phyloP scores from a whole-genome alignment of 1,284 basidiomycete species.

The Ceratorhiza oryzae-sativae region DNA sequence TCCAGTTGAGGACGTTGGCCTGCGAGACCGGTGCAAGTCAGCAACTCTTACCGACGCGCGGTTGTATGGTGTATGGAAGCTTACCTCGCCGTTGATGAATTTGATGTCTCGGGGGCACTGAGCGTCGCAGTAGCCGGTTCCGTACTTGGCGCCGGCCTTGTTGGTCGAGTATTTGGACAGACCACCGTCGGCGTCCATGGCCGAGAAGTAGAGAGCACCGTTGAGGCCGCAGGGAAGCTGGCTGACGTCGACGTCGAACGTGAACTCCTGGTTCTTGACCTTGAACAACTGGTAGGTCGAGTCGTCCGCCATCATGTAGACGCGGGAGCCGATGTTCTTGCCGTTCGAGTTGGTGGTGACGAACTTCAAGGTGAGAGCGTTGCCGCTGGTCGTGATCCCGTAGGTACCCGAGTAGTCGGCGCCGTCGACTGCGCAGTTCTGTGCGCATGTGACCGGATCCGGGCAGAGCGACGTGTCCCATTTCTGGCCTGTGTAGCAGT shows the following conservation, averaged over 20 bases:
- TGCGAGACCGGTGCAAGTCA: conserved; percentile 45
- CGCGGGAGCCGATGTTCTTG: conserved; percentile 66
- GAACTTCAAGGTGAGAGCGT: conserved; percentile 77
- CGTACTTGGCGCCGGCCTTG: conserved; percentile 48
- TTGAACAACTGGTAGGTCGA: conserved; percentile 61
- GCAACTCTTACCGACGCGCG: conserved; percentile 45
- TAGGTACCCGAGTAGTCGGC: conserved; percentile 61
- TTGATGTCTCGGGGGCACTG: conserved; percentile 59
- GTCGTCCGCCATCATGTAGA: conserved; percentile 58
- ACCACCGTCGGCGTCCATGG: conserved; percentile 47
- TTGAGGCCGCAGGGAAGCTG: conserved; percentile 62
- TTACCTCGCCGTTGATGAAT: conserved; percentile 62
- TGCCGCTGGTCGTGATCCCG: conserved; percentile 57
- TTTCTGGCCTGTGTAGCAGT: conserved; percentile 61
- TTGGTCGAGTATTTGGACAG: conserved; percentile 43
- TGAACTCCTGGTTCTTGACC: conserved; percentile 62
- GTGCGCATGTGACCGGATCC: conserved; percentile 55
- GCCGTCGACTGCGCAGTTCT: conserved; percentile 64
- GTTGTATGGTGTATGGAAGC: conserved; percentile 38
- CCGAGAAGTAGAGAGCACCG: conserved; percentile 53
- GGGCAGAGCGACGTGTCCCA: conserved; percentile 54
- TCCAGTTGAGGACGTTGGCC: conserved; percentile 39
- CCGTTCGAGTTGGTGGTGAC: conserved; percentile 75
- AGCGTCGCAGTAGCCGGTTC: conserved; percentile 51
- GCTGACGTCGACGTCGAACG: conserved; percentile 65